Evolutionary conservation across 805 yeast species (phyloP).

Genomic region (Kodamaea kakaduensis): DNA sequence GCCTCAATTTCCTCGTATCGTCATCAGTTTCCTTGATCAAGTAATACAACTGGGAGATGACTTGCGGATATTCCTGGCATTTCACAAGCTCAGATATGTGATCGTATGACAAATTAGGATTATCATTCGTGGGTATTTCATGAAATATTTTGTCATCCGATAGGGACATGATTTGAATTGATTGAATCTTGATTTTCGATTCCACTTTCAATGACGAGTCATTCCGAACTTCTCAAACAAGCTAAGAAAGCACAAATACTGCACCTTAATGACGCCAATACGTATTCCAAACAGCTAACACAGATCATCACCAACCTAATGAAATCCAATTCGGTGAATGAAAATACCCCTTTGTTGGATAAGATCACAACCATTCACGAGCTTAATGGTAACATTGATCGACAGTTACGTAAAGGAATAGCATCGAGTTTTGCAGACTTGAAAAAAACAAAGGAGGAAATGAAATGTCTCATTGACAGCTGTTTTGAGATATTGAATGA

Average conservation of each 20-base stretch:
- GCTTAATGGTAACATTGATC: constrained; percentile 33
- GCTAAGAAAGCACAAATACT: constrained; percentile 34
- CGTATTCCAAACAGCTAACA: constrained; percentile 24
- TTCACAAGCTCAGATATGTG: not conserved
- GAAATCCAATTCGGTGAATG: constrained; percentile 26
- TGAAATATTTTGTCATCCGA: constrained; percentile 4
- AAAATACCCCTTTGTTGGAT: constrained; percentile 11
- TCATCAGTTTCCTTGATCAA: constrained; percentile 12
- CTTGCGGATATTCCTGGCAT: constrained; percentile 1
- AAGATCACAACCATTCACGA: constrained; percentile 41
- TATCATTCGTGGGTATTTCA: not conserved
- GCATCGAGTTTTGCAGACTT: constrained; percentile 18
- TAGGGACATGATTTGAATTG: constrained; percentile 5
- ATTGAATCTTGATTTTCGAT: constrained; percentile 2
- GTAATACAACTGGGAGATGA: constrained; percentile 14
- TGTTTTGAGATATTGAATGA: constrained; percentile 4
- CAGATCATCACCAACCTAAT: constrained; percentile 21
- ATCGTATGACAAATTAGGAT: not conserved
- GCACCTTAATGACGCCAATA: constrained; percentile 24
- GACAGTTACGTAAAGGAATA: constrained; percentile 33
- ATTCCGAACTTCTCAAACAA: constrained; percentile 24
- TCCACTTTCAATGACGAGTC: constrained; percentile 15
- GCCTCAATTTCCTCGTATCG: constrained; percentile 13
- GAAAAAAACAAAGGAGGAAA: constrained; percentile 11
- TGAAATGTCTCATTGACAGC: constrained; percentile 10